Evolutionary conservation across 2,329 filamentous ascomycete genomes (phyloP).

Genomic region (Diaporthe citriasiana): DNA sequence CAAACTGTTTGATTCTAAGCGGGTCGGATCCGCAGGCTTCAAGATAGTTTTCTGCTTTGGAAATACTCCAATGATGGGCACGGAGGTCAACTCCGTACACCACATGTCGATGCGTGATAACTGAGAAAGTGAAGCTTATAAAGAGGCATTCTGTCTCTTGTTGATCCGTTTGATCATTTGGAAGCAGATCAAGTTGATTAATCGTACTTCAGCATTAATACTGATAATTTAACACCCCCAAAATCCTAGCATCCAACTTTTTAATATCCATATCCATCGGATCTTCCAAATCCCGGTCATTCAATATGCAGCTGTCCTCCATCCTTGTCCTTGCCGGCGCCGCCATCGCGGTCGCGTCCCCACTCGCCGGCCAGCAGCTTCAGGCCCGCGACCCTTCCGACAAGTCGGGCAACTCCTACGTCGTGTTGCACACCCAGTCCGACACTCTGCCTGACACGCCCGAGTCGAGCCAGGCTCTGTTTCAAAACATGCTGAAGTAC

Average conservation of each 20-base stretch:
- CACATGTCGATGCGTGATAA: background rate
- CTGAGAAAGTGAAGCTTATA: background rate
- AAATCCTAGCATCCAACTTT: background rate
- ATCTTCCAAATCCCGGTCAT: background rate
- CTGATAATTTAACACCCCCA: background rate
- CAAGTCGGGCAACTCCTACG: slow-evolving; percentile 22
- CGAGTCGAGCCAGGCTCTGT: background rate
- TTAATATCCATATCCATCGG: background rate
- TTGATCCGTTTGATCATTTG: background rate
- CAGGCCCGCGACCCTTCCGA: slow-evolving; percentile 1
- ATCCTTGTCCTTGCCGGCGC: slow-evolving; percentile 9
- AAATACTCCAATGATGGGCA: background rate
- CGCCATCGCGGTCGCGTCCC: slow-evolving; percentile 9
- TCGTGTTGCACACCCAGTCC: slow-evolving; percentile 1
- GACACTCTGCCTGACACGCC: background rate
- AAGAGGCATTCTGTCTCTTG: background rate
- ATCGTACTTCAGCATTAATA: background rate
- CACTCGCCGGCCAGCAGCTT: slow-evolving; percentile 9
- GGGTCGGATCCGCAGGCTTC: slow-evolving; percentile 22
- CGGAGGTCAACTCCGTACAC: background rate
- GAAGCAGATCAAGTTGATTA: background rate
- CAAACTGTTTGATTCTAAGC: background rate
- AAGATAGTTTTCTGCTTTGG: background rate
- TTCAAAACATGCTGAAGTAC: background rate
- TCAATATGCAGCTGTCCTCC: slow-evolving; percentile 10